Evolutionary conservation across 2,329 filamentous ascomycete species (phyloP), one percentile per base, ranked within the genome.

Genomic region (Fusarium chlamydosporum): DNA sequence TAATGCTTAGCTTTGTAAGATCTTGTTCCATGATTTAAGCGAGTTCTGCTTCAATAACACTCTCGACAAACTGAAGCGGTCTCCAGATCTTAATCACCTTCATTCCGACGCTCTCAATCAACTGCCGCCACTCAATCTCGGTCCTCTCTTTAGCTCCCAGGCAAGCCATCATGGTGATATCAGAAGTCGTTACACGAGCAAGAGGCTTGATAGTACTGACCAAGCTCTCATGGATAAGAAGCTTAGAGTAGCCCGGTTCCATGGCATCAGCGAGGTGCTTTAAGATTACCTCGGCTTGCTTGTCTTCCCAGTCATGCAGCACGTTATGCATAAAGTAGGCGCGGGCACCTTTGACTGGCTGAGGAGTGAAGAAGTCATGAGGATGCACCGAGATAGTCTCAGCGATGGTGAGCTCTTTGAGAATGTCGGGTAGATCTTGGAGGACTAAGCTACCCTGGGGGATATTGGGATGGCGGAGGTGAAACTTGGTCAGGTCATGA

Each of bases 281-380:
- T 10, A 80, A 68, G 20, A 84, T 83, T n/a, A 65, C 60, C 2
- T 68, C 57, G 0, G 76, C 72, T 13, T 81, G 74, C 3, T 75
- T 75, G 27, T 85, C 81, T 0, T 80, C 76, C 83, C 83, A 86
- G 69, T 85, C 82, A 65, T 86, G 84, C 5, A 86, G 68, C 20
- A 86, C 83, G 60, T 79, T 78, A 29, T 83, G 82, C 64, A 86
- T 76, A 40, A 85, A 76, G 67, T 84, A 86, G 65, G 72, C 75
- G 7, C 76, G 76, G 0, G 81, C 81, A 4, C 80, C 81, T 26
- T 73, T 76, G 9, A 83, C 64, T 0, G 79, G 80, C 53, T 83
- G 81, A 7, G 77, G 74, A 0, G 74, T 77, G 56, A 82, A 75
- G 43, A 76, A 75, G 53, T 82, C 77, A 58, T 82, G 76, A 3